phyloP scores from a whole-genome alignment of 305 asterid genomes.

The Monarda citriodora region DNA sequence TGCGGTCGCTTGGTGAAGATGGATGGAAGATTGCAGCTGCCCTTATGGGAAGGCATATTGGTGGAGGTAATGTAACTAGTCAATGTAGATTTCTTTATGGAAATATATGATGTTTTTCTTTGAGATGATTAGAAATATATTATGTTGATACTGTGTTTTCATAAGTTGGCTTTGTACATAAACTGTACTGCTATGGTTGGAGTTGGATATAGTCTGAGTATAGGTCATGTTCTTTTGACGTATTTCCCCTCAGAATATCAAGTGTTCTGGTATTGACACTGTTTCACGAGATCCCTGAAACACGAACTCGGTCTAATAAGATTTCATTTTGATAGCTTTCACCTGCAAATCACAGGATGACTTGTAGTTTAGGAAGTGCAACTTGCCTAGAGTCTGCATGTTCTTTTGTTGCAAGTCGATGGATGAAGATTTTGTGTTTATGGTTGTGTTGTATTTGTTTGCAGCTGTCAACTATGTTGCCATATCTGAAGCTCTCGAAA shows the following conservation, averaged over 20 bases:
- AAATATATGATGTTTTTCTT: not conserved
- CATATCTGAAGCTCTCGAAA: slow-evolving; percentile 78
- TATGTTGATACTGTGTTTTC: not conserved
- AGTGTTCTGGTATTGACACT: not conserved
- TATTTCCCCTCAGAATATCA: too few species aligned
- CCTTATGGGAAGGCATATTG: slow-evolving; percentile 97
- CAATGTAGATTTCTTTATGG: not conserved
- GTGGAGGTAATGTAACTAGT: slow-evolving; percentile 68
- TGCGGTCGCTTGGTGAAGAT: slow-evolving; percentile 86
- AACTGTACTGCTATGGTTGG: slow-evolving; percentile 5
- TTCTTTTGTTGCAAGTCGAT: not conserved
- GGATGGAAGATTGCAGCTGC: slow-evolving; percentile 99
- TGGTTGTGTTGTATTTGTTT: slow-evolving; percentile 4
- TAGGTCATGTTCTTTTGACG: not conserved
- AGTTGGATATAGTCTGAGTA: slow-evolving; percentile 3
- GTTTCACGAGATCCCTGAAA: not conserved
- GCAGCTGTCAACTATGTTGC: slow-evolving; percentile 97
- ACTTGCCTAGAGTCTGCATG: not conserved
- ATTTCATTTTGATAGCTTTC: not conserved
- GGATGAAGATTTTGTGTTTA: not conserved
- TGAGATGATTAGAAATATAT: too few species aligned
- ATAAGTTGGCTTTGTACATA: not conserved
- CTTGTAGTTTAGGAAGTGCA: not conserved
- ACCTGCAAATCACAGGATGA: not conserved
- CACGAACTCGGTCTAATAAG: not conserved